A percentile compares a stretch with the other conserved stretches of the same genome.
These are phyloP conservation scores for Aspergillus flavus DNA, from an alignment of 2,329 filamentous ascomycete species.

Conservation along the genomic window DNA sequence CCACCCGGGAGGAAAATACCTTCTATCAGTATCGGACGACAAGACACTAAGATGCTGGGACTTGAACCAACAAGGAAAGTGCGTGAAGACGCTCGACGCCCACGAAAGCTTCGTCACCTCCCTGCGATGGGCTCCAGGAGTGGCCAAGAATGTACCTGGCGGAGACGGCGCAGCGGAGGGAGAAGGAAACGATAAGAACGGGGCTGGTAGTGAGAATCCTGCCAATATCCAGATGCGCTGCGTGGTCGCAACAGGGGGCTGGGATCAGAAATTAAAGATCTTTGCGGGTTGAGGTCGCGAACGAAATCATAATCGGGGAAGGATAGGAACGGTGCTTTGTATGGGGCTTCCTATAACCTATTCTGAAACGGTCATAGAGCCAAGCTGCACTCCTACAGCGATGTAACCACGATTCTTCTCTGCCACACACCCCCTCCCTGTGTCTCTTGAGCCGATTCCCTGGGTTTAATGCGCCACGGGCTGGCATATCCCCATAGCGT, in stretches of 20 bases:
- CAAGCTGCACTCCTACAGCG: not conserved
- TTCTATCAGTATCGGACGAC: conserved; percentile 82
- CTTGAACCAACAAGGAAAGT: conserved; percentile 81
- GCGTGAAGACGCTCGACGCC: conserved; percentile 76
- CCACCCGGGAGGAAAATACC: conserved; percentile 86
- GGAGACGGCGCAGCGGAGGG: conserved; percentile 18
- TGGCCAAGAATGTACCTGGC: conserved; percentile 60
- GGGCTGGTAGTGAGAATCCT: not conserved
- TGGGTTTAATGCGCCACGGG: not conserved
- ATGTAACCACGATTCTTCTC: not conserved
- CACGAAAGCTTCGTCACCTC: conserved; percentile 84
- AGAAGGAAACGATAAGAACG: conserved; percentile 12
- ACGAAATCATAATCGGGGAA: not conserved
- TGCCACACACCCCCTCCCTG: not conserved
- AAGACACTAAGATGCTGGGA: conserved; percentile 93
- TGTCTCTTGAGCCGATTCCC: not conserved
- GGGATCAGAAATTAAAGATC: conserved; percentile 76
- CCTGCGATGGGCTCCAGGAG: conserved; percentile 79
- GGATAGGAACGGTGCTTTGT: not conserved
- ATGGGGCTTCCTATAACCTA: conserved; percentile 5
- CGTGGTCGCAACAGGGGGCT: conserved; percentile 81
- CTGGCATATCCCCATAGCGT: not conserved
- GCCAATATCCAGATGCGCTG: conserved; percentile 67
- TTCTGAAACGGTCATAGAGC: conserved; percentile 6
- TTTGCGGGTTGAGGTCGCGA: conserved; percentile 57